phyloP scores from a whole-genome alignment of 164 flowering plant genomes.

The Aristolochia californica region DNA sequence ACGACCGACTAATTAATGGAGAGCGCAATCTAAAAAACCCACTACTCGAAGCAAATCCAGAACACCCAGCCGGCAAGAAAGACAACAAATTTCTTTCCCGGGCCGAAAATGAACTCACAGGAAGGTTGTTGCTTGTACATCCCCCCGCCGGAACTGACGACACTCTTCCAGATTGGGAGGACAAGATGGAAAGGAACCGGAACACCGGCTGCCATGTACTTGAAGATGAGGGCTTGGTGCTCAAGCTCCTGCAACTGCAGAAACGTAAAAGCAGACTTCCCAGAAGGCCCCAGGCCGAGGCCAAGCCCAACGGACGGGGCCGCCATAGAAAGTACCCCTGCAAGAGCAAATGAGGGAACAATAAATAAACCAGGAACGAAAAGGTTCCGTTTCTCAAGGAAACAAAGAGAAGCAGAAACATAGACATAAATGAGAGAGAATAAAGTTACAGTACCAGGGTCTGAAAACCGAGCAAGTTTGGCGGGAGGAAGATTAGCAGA shows the following conservation, averaged over 20 bases:
- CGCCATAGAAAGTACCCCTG: conserved; percentile 13
- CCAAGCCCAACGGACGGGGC: conserved; percentile 24
- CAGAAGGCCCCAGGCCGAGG: conserved; percentile 19
- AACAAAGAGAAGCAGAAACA: background rate
- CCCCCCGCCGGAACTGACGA: conserved; percentile 17
- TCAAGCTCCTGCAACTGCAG: conserved; percentile 46
- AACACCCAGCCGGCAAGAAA: too few species aligned
- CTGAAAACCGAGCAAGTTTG: conserved; percentile 20
- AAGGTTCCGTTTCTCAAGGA: background rate
- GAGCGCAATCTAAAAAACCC: background rate
- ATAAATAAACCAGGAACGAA: background rate
- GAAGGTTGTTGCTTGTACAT: conserved; percentile 15
- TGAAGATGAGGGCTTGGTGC: conserved; percentile 39
- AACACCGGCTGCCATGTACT: conserved; percentile 36
- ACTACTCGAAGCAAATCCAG: background rate
- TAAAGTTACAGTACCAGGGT: conserved; percentile 13
- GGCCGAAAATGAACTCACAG: conserved; percentile 27
- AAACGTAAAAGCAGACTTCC: conserved; percentile 32
- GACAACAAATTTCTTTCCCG: too few species aligned
- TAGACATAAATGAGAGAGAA: background rate
- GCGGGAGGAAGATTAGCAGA: conserved; percentile 12
- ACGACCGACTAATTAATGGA: background rate
- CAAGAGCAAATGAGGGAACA: background rate
- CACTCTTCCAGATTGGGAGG: conserved; percentile 45
- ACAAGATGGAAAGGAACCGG: conserved; percentile 46